Conservation (phyloP, 441 rosid species). For the Gossypium lobatum region DNA sequence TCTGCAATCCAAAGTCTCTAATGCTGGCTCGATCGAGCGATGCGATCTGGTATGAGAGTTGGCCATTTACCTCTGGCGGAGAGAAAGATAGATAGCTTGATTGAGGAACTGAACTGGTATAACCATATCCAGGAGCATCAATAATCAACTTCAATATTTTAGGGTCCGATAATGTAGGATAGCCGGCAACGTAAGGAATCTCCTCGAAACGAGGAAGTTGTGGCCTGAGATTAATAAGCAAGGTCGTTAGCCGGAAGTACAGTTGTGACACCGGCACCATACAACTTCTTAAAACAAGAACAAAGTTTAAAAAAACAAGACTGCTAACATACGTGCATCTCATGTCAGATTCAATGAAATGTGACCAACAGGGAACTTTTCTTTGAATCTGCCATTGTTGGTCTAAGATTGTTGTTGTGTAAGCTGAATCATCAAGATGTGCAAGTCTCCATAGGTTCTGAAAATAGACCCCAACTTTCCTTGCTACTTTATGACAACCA, state of each 20-base stretch:
- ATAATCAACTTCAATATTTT: slow-evolving; percentile 33
- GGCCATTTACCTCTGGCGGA: slow-evolving; percentile 69
- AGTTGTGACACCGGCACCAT: not conserved
- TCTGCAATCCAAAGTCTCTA: not conserved
- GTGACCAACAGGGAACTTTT: slow-evolving; percentile 91
- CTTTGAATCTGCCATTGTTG: slow-evolving; percentile 69
- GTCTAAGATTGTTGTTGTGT: slow-evolving; percentile 47
- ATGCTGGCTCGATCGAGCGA: no score
- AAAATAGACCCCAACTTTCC: slow-evolving; percentile 48
- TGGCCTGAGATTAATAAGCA: slow-evolving; percentile 40
- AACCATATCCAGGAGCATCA: slow-evolving; percentile 37
- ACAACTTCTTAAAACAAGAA: no score
- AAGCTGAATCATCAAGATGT: slow-evolving; percentile 46
- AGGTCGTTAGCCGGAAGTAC: no score
- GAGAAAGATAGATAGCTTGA: slow-evolving; percentile 74
- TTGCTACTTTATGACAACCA: slow-evolving; percentile 54
- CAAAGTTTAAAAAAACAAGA: not conserved
- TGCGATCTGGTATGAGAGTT: slow-evolving; percentile 6
- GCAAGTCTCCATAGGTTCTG: slow-evolving; percentile 68
- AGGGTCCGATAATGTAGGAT: slow-evolving; percentile 62
- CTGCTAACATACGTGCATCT: slow-evolving; percentile 50
- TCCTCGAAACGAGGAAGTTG: slow-evolving; percentile 56
- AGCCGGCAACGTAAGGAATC: slow-evolving; percentile 55
- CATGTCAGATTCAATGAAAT: slow-evolving; percentile 43
- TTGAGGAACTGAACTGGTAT: slow-evolving; percentile 28